These are phyloP conservation scores for Hibiscus mutabilis DNA, from an alignment of 345 rosid genomes.

Conservation along the genomic window DNA sequence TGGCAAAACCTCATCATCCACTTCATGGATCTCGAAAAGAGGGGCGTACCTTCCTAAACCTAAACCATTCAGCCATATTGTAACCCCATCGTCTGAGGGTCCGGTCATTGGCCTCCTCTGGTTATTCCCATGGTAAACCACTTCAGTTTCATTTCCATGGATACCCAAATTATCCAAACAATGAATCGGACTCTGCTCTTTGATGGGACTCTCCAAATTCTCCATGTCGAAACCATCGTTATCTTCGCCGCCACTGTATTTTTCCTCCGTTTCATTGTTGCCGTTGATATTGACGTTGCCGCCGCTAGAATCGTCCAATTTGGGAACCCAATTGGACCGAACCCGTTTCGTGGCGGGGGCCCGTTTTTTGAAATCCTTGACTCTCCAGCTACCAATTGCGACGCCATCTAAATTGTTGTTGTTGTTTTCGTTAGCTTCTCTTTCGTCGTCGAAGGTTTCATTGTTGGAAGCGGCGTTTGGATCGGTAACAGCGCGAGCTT, in stretches of 20 bases:
- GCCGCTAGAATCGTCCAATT: constrained; percentile 32
- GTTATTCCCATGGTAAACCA: constrained; percentile 20
- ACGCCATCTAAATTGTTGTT: constrained; percentile 43
- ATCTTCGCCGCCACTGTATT: constrained; percentile 48
- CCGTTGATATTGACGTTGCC: constrained; percentile 8
- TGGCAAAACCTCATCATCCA: constrained; percentile 77
- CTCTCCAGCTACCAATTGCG: constrained; percentile 66
- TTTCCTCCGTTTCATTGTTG: constrained; percentile 35
- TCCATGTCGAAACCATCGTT: constrained; percentile 49
- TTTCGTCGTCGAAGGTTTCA: constrained; percentile 28
- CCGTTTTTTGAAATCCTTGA: constrained; percentile 44
- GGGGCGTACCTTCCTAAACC: constrained; percentile 75
- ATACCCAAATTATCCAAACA: constrained; percentile 51
- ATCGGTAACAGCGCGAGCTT: constrained; percentile 54
- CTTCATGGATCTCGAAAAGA: constrained; percentile 81
- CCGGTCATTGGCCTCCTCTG: constrained; percentile 32
- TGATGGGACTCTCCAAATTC: constrained; percentile 58
- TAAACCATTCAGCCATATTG: constrained; percentile 56
- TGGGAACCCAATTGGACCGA: constrained; percentile 60
- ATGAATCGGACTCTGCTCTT: constrained; percentile 51
- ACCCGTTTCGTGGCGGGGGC: constrained; percentile 40
- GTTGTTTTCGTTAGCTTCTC: constrained; percentile 42
- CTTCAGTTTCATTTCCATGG: constrained; percentile 41
- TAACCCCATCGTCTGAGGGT: constrained; percentile 55
- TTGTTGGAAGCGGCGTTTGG: not conserved